Evolutionary conservation across 192 early-diverging fungal genomes (phyloP).

Genomic region (Coemansia sp.): DNA sequence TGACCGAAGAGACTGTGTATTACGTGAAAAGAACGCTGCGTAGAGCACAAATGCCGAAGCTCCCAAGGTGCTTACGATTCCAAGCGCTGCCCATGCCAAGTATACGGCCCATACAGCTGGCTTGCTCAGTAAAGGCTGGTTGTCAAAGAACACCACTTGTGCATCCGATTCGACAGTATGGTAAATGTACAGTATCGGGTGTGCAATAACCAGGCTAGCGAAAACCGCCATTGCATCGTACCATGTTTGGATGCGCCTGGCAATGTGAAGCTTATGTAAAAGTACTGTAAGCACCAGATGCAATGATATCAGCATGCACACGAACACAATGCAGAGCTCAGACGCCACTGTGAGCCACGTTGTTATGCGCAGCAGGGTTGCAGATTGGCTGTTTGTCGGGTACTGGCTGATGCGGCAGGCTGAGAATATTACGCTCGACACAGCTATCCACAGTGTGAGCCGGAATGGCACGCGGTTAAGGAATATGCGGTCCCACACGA

Average conservation of each 20-base stretch:
- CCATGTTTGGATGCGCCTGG: slow-evolving; percentile 8
- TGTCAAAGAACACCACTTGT: slow-evolving; percentile 8
- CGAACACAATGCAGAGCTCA: slow-evolving; percentile 1
- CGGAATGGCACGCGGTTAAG: slow-evolving; percentile 9
- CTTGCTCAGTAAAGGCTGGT: not conserved
- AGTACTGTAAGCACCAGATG: slow-evolving; percentile 13
- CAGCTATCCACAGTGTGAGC: slow-evolving; percentile 7
- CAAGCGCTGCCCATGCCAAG: slow-evolving; percentile 4
- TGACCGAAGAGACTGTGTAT: not conserved
- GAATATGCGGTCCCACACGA: not conserved
- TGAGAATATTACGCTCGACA: slow-evolving; percentile 1
- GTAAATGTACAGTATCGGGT: slow-evolving; percentile 27
- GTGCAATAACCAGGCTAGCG: slow-evolving; percentile 5
- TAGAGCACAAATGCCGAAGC: not conserved
- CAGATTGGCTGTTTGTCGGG: not conserved
- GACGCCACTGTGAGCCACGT: slow-evolving; percentile 13
- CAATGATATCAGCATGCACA: not conserved
- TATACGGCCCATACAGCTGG: slow-evolving; percentile 10
- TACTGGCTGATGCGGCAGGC: slow-evolving; percentile 1
- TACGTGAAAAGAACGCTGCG: not conserved
- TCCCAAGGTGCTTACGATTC: slow-evolving; percentile 1
- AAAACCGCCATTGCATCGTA: slow-evolving; percentile 9
- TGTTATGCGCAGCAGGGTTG: slow-evolving; percentile 9
- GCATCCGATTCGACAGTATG: slow-evolving; percentile 9
- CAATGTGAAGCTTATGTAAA: not conserved